Evolutionary conservation across 768 basidiomycete species (phyloP).

Genomic region (Cubamyces lactineus): DNA sequence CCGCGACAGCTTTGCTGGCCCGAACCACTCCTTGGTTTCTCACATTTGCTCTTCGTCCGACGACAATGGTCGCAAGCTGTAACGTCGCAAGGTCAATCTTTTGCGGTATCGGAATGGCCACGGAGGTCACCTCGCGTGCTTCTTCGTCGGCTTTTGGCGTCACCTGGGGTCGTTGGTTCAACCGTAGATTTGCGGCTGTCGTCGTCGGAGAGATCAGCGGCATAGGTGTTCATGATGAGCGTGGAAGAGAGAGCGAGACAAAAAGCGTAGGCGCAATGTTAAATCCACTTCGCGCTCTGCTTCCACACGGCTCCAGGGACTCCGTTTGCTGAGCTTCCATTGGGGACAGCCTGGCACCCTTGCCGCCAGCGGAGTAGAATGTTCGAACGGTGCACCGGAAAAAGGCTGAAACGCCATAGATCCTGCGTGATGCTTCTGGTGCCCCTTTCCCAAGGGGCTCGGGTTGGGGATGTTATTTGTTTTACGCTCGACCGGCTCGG

Average conservation of each 20-base stretch:
- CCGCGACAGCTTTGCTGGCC: slow-evolving; percentile 33
- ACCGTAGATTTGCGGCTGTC: slow-evolving; percentile 24
- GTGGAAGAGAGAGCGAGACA: slow-evolving; percentile 10
- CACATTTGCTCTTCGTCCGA: slow-evolving; percentile 43
- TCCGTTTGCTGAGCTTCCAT: slow-evolving; percentile 15
- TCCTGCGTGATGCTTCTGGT: slow-evolving; percentile 2
- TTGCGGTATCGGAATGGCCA: background rate
- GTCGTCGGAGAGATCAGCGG: slow-evolving; percentile 33
- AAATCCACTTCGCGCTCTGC: slow-evolving; percentile 10
- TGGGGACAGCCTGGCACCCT: slow-evolving; percentile 8
- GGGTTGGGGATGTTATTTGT: background rate
- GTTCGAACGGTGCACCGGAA: slow-evolving; percentile 12
- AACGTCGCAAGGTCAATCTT: background rate
- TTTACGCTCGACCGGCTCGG: background rate
- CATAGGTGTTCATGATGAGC: slow-evolving; percentile 28
- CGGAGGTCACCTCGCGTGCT: slow-evolving; percentile 32
- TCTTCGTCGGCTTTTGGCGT: slow-evolving; percentile 24
- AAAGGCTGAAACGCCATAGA: slow-evolving; percentile 8
- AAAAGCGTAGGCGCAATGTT: slow-evolving; percentile 6
- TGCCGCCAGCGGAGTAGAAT: slow-evolving; percentile 10
- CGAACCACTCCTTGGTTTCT: slow-evolving; percentile 29
- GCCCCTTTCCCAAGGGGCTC: slow-evolving; percentile 8
- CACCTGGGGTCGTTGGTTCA: slow-evolving; percentile 8
- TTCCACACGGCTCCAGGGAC: slow-evolving; percentile 21
- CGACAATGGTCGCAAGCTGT: slow-evolving; percentile 44